Conservation (phyloP, 257 asterid species). For the Solanum neorickii region DNA sequence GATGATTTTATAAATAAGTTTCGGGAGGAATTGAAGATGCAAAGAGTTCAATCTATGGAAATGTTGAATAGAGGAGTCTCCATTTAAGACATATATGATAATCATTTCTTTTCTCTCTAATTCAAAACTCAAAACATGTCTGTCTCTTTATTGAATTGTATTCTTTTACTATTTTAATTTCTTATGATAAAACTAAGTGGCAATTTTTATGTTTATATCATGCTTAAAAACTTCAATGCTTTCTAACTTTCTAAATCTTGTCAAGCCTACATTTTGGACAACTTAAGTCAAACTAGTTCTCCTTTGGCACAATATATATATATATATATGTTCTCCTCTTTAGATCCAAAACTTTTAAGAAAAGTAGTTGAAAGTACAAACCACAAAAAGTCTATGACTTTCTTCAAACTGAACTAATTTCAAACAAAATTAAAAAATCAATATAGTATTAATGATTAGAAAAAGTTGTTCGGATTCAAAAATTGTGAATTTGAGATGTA, state of each 20-base stretch:
- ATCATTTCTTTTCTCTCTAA: not conserved
- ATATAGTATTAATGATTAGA: not conserved
- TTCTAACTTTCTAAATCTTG: not conserved
- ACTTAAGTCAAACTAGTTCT: not conserved
- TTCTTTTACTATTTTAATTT: not conserved
- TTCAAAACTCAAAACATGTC: not conserved
- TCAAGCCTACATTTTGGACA: not conserved
- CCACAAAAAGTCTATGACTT: not conserved
- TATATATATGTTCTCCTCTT: not conserved
- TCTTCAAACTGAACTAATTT: not conserved
- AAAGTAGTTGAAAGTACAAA: not conserved
- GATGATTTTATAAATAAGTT: slow-evolving; percentile 60
- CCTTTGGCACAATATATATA: not conserved
- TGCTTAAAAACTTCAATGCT: no score
- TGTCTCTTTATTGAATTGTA: not conserved
- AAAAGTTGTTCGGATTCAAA: not conserved
- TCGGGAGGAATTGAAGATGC: slow-evolving; percentile 67
- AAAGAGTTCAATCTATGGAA: slow-evolving; percentile 70
- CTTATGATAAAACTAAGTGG: not conserved
- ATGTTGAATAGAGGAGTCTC: slow-evolving; percentile 41
- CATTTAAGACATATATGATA: not conserved
- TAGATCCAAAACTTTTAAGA: not conserved
- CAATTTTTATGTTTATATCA: not conserved
- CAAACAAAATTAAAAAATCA: not conserved
- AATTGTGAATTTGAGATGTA: no score